These are phyloP conservation scores for Leccinum boreale DNA, from an alignment of 768 basidiomycete species.

Conservation along the genomic window DNA sequence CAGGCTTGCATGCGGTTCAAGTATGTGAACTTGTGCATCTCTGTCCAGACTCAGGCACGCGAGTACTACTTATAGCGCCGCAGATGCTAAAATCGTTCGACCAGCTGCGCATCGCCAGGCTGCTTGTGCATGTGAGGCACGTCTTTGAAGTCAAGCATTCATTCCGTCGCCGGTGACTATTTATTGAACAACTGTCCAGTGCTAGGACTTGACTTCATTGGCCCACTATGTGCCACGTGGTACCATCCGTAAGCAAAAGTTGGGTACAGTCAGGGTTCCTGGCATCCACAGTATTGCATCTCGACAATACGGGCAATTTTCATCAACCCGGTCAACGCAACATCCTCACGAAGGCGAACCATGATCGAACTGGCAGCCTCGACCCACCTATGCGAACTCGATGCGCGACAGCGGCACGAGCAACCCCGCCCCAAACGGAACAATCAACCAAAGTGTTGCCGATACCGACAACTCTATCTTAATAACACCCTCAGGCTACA, in stretches of 20 bases:
- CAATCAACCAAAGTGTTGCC: background rate
- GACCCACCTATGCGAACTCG: background rate
- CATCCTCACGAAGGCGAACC: too few relatives aligned
- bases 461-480: too few relatives aligned
- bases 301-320: too few relatives aligned
- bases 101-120: too few relatives aligned
- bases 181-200: background rate
- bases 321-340: too few relatives aligned
- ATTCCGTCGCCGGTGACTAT: background rate
- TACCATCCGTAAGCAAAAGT: background rate
- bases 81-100: too few relatives aligned
- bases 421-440: background rate
- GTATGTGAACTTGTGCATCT: background rate
- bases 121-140: too few relatives aligned
- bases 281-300: too few relatives aligned
- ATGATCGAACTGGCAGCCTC: too few relatives aligned
- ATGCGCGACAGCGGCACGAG: background rate
- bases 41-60: background rate
- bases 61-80: background rate
- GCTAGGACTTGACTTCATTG: background rate
- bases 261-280: background rate
- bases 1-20: background rate
- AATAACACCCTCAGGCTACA: too few relatives aligned
- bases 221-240: background rate
- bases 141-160: background rate